Evolutionary conservation across 2,329 filamentous ascomycete species (phyloP), one percentile per base, ranked within the genome.

Genomic region (Cordyceps cicadae): DNA sequence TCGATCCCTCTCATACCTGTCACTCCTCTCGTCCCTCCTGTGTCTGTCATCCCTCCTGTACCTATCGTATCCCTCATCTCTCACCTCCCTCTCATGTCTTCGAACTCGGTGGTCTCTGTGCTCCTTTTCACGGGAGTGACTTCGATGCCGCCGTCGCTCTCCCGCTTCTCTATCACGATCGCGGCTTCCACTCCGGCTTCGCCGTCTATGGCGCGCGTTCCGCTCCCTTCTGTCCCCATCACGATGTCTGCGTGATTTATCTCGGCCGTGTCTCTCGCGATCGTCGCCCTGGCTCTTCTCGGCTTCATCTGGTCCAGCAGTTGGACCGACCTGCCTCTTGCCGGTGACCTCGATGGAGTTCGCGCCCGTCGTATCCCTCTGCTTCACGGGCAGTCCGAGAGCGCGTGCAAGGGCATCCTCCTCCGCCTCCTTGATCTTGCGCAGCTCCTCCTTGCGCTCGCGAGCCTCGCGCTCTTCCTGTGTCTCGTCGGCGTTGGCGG

Each of bases 371-470:
- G 78, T 77, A 54, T 84, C 81, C 56, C 84, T 79, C 7, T 80
- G 76, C 1, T 87, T 83, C 1, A 88, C 80, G 0, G 90, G 91
- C 34, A 97, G 76, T 0, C 94, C 94, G 59, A 99, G 77, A 0
- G 92, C 92, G 50, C 79, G 81, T 3, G 91, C 87, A 71, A 97
- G 87, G 1, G 92, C 94, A 72, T 97, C 93, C 70, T 96, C 90
- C 69, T 99, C 94, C 0, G 89, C 90, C 72, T 96, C 89, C 70
- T 96, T 97, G 70, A 97, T 82, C 66, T 82, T 86, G 66, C 85
- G 84, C 67, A 94, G 81, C 73, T 97, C 93, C 68, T 91, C 88
- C 63, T 85, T 86, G 59, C 88, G 81, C 70, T 88, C 82, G 63
- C 84, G 78, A 49, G 79, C 83, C 17, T 74, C 77, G 53, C 78